Conservation (phyloP, 2,329 filamentous ascomycete genomes). For the Talaromyces pinophilus region DNA sequence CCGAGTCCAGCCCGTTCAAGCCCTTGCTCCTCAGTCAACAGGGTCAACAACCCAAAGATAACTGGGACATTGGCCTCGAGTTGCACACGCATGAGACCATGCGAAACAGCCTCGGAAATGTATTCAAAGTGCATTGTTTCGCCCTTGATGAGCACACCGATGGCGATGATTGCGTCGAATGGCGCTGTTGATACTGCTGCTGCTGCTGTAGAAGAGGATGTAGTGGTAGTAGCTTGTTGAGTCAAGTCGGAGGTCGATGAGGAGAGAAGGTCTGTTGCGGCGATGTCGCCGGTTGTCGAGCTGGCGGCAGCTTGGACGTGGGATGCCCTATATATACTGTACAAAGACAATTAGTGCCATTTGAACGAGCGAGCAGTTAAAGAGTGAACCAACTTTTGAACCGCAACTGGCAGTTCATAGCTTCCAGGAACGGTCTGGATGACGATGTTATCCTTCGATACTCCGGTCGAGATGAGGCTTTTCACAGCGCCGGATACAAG, state of each 20-base stretch:
- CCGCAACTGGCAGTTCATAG: slow-evolving; percentile 91
- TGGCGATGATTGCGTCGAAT: slow-evolving; percentile 92
- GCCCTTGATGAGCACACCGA: slow-evolving; percentile 96
- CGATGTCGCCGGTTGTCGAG: slow-evolving; percentile 39
- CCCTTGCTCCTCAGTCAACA: slow-evolving; percentile 85
- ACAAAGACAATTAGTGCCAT: background rate
- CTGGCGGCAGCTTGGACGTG: slow-evolving; percentile 75
- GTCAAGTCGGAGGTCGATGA: slow-evolving; percentile 69
- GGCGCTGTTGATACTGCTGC: slow-evolving; percentile 46
- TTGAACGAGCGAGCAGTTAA: background rate
- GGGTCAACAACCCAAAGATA: slow-evolving; percentile 87
- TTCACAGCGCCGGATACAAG: slow-evolving; percentile 79
- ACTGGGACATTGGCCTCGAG: slow-evolving; percentile 86
- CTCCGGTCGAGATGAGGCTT: slow-evolving; percentile 74
- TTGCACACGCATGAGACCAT: slow-evolving; percentile 92
- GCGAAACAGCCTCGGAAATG: slow-evolving; percentile 86
- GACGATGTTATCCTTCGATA: slow-evolving; percentile 84
- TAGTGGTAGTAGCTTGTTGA: slow-evolving; percentile 40
- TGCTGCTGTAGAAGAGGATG: slow-evolving; percentile 41
- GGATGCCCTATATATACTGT: slow-evolving; percentile 78
- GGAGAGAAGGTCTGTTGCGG: slow-evolving; percentile 59
- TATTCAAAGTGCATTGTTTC: slow-evolving; percentile 99
- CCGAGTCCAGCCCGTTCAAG: slow-evolving; percentile 77
- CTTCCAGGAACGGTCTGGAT: slow-evolving; percentile 87
- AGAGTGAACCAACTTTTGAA: slow-evolving; percentile 64